Evolutionary conservation across 2,329 filamentous ascomycete genomes (phyloP).

Genomic region (Gremmenia infestans): DNA sequence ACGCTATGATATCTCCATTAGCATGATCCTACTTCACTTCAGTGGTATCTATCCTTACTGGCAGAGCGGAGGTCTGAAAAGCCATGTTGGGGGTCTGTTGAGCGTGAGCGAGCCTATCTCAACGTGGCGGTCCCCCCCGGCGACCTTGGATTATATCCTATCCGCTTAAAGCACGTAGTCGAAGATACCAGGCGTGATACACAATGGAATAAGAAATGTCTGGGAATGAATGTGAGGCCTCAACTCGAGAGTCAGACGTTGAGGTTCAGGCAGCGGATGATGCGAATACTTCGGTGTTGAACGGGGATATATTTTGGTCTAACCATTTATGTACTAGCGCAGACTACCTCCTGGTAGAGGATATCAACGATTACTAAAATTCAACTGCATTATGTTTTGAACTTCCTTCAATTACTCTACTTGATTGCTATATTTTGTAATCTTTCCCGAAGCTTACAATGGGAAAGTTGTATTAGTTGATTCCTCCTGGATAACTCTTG

Average conservation of each 20-base stretch:
- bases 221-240: conserved; percentile 3
- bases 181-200: not conserved
- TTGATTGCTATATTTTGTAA: too few species aligned
- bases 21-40: not conserved
- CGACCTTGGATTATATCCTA: too few species aligned
- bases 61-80: conserved; percentile 24
- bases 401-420: too few species aligned
- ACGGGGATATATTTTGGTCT: not conserved
- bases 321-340: too few species aligned
- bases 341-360: too few species aligned
- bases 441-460: too few species aligned
- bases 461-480: too few species aligned
- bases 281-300: not conserved
- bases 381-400: too few species aligned
- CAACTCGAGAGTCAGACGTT: conserved; percentile 1
- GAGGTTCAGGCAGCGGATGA: not conserved
- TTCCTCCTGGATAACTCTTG: too few species aligned
- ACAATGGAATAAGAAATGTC: conserved; percentile 5
- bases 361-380: too few species aligned
- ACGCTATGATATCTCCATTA: conserved; percentile 33
- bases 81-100: conserved; percentile 16
- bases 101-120: not conserved
- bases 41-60: conserved; percentile 16
- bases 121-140: not conserved
- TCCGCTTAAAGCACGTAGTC: not conserved